Evolutionary conservation across 2,329 filamentous ascomycete genomes (phyloP), one percentile per base, ranked within the genome.

Genomic region (Xylariaceae sp.): DNA sequence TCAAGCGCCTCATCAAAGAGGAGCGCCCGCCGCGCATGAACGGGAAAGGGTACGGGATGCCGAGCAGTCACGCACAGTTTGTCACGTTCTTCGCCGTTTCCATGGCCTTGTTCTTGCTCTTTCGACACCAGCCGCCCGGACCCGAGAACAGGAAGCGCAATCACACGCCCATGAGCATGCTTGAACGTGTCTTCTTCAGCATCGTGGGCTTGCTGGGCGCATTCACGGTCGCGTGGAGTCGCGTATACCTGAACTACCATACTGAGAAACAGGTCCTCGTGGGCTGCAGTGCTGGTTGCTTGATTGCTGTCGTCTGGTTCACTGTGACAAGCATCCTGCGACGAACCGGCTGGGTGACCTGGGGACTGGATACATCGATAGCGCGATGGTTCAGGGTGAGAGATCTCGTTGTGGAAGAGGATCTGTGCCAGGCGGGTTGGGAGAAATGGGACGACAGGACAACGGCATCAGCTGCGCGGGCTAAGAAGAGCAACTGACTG

Each of bases 41-140:
- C 70, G 92, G 91, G 58, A 96, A 96, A 74, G 94, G 94, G 64
- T 99, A 99, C 72, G 95, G 94, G 68, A 99, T 99, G 95, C 94
- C 94, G 56, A 82, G 78, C 6, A 97, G 92, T 44, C 94, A 99
- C 76, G 89, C 94, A 7, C 94, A 99, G 77, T 99, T 97, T 73
- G 89, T 93, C 62, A 83, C 88, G 58, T 99, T 91, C 79, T 97
- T 96, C 82, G 88, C 90, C 59, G 77, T 96, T 59, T 94, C 89
- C 63, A 77, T 97, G 61, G 80, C 85, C 23, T 79, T 99, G 17
- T 97, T 97, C 77, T 81, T 99, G 50, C 81, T 96, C 51, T 78
- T 92, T 61, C 84, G 93, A 62, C 92, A 96, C 74, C 79, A 80
- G 4, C 88, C 88, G 57, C 80, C 71, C 71, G 77, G 67, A 58